phyloP scores from a whole-genome alignment of 371 early-diverging fungal species.

The Fennellomyces sp. region DNA sequence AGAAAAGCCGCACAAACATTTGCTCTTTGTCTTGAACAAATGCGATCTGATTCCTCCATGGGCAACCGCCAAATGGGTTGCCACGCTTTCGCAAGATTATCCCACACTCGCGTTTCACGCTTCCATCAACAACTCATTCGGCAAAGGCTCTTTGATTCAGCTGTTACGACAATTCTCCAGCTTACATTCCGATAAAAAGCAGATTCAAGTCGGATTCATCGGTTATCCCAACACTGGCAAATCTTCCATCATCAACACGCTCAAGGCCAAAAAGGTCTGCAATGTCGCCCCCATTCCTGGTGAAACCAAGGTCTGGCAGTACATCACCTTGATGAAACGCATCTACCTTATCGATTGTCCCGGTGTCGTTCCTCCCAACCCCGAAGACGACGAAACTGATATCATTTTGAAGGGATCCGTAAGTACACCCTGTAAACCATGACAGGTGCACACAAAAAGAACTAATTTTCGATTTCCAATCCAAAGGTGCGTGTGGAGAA shows the following conservation, averaged over 20 bases:
- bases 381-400: constrained; percentile 90
- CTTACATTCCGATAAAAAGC: constrained; percentile 96
- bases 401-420: constrained; percentile 98
- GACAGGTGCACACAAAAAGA: too few relatives aligned
- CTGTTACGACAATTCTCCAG: constrained; percentile 96
- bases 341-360: constrained; percentile 99
- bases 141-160: constrained; percentile 97
- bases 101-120: constrained; percentile 99
- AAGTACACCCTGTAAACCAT: too few relatives aligned
- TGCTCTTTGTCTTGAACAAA: constrained; percentile 99
- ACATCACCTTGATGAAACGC: constrained; percentile 98
- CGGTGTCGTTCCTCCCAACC: constrained; percentile 94
- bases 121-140: constrained; percentile 96
- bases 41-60: constrained; percentile 99
- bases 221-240: constrained; percentile 98
- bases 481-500: constrained; percentile 96
- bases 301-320: constrained; percentile 99
- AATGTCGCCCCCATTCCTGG: constrained; percentile 99
- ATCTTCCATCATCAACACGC: constrained; percentile 98
- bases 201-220: constrained; percentile 97
- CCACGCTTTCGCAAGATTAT: constrained; percentile 85
- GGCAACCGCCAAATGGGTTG: constrained; percentile 98
- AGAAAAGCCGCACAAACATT: constrained; percentile 96
- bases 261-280: constrained; percentile 97
- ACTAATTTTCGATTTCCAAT: too few relatives aligned